Conservation (phyloP, 176 grass and related monocot species). For the Phyllostachys edulis region DNA sequence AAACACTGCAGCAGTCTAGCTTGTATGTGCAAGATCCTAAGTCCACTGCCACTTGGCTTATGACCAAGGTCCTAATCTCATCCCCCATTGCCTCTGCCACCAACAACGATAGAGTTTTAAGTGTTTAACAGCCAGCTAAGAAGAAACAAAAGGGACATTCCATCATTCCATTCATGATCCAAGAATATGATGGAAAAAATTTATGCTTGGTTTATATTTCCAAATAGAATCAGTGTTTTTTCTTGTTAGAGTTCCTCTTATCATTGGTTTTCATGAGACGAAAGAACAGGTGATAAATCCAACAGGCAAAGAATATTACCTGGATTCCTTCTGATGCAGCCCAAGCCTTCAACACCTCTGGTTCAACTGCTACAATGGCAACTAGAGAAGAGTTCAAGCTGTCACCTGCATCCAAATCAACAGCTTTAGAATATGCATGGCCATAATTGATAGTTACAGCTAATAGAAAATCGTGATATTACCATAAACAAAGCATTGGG, state of each 20-base stretch:
- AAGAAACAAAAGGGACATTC: background rate
- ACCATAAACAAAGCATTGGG: conserved; percentile 95
- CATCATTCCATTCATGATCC: background rate
- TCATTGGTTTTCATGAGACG: background rate
- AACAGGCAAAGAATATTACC: conserved; percentile 37
- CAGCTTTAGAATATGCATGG: conserved; percentile 19
- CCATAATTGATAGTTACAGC: background rate
- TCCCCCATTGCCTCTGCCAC: background rate
- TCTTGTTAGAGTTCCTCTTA: background rate
- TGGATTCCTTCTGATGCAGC: conserved; percentile 88
- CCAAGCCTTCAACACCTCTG: conserved; percentile 74
- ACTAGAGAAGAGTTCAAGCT: conserved; percentile 92
- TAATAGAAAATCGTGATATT: conserved; percentile 26
- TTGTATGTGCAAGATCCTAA: background rate
- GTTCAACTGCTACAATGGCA: conserved; percentile 74
- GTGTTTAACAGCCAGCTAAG: background rate
- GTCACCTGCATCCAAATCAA: conserved; percentile 65
- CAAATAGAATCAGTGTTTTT: conserved; percentile 1
- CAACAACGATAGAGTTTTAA: background rate
- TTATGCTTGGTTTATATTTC: background rate
- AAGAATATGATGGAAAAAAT: background rate
- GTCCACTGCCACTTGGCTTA: background rate
- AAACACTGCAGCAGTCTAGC: background rate
- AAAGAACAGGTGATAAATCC: conserved; percentile 22
- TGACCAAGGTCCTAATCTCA: background rate